Conservation (phyloP, 495 filamentous ascomycete species). For the Hypoxylon trugodes region DNA sequence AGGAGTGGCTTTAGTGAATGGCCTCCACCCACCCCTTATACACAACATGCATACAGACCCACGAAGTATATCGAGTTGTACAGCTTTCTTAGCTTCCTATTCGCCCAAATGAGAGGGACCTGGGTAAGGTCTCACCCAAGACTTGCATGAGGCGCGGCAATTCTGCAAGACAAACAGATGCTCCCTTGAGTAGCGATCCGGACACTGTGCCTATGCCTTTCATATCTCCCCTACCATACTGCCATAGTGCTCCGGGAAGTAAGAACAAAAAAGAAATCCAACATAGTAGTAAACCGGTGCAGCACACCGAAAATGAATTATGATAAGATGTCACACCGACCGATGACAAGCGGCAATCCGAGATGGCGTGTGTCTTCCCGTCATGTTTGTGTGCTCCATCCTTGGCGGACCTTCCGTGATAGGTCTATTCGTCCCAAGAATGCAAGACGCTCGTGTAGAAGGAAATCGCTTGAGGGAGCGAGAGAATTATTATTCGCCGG, state of each 20-base stretch:
- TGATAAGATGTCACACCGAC: slow-evolving; percentile 33
- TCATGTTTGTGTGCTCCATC: slow-evolving; percentile 23
- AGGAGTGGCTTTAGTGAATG: slow-evolving; percentile 24
- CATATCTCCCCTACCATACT: not conserved
- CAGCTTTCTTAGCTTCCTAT: slow-evolving; percentile 29
- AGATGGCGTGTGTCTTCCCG: slow-evolving; percentile 11
- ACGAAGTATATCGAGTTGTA: slow-evolving; percentile 26
- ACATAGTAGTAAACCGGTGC: slow-evolving; percentile 15
- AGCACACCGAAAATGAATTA: slow-evolving; percentile 36
- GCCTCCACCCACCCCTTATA: slow-evolving; percentile 14
- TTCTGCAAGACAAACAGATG: slow-evolving; percentile 33
- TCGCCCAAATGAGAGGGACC: slow-evolving; percentile 18
- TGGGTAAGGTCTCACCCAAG: slow-evolving; percentile 38
- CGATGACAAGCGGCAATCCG: slow-evolving; percentile 20
- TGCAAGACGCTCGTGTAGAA: slow-evolving; percentile 23
- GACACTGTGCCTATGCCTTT: slow-evolving; percentile 10
- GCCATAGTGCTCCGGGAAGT: not conserved
- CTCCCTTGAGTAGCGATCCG: slow-evolving; percentile 19
- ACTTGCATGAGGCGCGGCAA: slow-evolving; percentile 34
- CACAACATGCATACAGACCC: slow-evolving; percentile 8
- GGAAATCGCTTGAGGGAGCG: slow-evolving; percentile 2
- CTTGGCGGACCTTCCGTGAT: slow-evolving; percentile 32
- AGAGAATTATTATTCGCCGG: not conserved
- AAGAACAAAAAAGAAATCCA: not conserved
- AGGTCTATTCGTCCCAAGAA: slow-evolving; percentile 25